These are phyloP conservation scores for Nowakowskiella sp. DNA, from an alignment of 192 early-diverging fungal species.

Conservation along the genomic window DNA sequence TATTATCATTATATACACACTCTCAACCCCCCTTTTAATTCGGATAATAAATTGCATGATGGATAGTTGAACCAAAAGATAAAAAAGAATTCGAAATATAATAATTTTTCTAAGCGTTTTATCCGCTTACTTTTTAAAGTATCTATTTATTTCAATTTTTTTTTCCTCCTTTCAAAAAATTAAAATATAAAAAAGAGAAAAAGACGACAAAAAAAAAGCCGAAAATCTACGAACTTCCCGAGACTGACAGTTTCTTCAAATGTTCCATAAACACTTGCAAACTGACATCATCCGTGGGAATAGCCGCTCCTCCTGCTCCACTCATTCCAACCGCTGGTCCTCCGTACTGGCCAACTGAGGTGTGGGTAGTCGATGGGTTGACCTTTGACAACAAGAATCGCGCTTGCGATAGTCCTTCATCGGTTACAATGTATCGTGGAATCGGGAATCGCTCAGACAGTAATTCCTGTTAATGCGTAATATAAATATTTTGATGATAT, in stretches of 20 bases:
- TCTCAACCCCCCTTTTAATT: too few species aligned
- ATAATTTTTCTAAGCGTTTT: not conserved
- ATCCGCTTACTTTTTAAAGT: not conserved
- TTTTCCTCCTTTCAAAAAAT: slow-evolving; percentile 2
- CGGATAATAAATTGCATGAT: too few species aligned
- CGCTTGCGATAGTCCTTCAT: slow-evolving; percentile 93
- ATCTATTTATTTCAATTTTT: not conserved
- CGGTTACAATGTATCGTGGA: slow-evolving; percentile 95
- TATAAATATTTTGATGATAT: slow-evolving; percentile 4
- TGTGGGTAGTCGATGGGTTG: slow-evolving; percentile 95
- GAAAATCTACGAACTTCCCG: slow-evolving; percentile 26
- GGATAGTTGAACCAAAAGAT: too few species aligned
- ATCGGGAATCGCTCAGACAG: slow-evolving; percentile 94
- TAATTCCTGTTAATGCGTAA: slow-evolving; percentile 55
- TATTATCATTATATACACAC: too few species aligned
- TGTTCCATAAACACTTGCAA: slow-evolving; percentile 97
- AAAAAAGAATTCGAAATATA: too few species aligned
- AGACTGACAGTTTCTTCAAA: slow-evolving; percentile 68
- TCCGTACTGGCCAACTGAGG: slow-evolving; percentile 24
- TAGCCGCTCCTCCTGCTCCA: slow-evolving; percentile 70
- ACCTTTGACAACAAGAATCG: slow-evolving; percentile 97
- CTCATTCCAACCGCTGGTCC: slow-evolving; percentile 52
- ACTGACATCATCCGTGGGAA: slow-evolving; percentile 97
- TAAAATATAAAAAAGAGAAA: slow-evolving; percentile 8
- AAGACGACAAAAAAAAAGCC: not conserved